These are phyloP conservation scores for Rhododendron kiyosumense DNA, from an alignment of 148 eudicot genomes.

Conservation along the genomic window DNA sequence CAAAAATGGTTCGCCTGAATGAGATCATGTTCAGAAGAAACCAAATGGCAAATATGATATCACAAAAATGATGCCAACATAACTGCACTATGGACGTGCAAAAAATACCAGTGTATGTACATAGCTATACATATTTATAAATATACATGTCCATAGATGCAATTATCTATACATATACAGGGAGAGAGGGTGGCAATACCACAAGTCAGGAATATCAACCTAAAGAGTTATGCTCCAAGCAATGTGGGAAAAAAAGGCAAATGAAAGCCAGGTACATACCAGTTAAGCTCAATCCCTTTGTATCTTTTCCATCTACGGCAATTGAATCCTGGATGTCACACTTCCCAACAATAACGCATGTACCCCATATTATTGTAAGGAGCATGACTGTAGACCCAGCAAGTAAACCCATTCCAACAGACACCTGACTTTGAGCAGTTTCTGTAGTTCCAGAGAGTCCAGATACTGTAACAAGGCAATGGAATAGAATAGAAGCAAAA, in stretches of 20 bases:
- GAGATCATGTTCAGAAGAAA: no score
- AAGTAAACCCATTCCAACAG: conserved; percentile 93
- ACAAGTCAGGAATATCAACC: background rate
- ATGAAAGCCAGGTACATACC: conserved; percentile 31
- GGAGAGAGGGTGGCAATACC: background rate
- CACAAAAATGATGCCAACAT: background rate
- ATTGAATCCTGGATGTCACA: conserved; percentile 49
- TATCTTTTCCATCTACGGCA: conserved; percentile 55
- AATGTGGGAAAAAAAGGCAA: background rate
- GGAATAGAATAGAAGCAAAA: background rate
- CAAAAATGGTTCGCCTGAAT: no score
- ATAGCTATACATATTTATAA: background rate
- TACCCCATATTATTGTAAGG: conserved; percentile 83
- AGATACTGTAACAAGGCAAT: conserved; percentile 47
- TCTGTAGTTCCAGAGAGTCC: conserved; percentile 75
- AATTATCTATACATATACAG: background rate
- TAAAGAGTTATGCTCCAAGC: background rate
- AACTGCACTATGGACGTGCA: background rate
- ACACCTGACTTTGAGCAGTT: conserved; percentile 82
- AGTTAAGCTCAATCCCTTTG: conserved; percentile 52
- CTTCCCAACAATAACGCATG: conserved; percentile 79
- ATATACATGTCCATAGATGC: background rate
- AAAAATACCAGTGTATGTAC: background rate
- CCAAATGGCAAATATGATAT: background rate
- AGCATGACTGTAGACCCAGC: conserved; percentile 98